phyloP scores from a whole-genome alignment of 805 yeast genomes.

The Helenozyma rhizophorensis region DNA sequence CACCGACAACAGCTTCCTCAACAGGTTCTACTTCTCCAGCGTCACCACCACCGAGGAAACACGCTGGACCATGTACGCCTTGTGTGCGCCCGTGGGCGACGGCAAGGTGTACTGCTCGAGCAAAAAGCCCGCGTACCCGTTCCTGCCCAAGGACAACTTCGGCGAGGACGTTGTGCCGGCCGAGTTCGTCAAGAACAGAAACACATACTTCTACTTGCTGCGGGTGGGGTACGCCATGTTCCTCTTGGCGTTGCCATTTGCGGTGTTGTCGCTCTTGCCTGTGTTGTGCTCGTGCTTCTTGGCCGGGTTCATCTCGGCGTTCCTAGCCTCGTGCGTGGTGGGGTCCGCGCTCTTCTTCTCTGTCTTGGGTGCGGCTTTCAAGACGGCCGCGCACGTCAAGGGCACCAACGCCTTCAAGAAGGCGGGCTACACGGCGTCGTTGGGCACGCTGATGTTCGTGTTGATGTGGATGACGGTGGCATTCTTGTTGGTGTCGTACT shows the following conservation, averaged over 20 bases:
- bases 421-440: constrained; percentile 35
- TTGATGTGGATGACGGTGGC: constrained; percentile 57
- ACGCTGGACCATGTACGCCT: constrained; percentile 27
- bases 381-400: constrained; percentile 53
- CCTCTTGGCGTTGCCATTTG: constrained; percentile 58
- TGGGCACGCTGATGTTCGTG: constrained; percentile 53
- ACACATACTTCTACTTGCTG: constrained; percentile 59
- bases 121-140: constrained; percentile 26
- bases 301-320: constrained; percentile 6
- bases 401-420: constrained; percentile 47
- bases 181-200: constrained; percentile 44
- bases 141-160: constrained; percentile 28
- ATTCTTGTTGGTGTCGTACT: constrained; percentile 12
- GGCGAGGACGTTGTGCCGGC: constrained; percentile 39
- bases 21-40: constrained; percentile 24
- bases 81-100: constrained; percentile 20
- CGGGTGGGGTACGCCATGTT: constrained; percentile 37
- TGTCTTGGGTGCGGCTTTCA: constrained; percentile 41
- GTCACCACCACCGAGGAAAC: constrained; percentile 15
- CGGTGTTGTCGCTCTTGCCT: constrained; percentile 45
- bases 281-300: constrained; percentile 11
- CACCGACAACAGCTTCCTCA: constrained; percentile 15
- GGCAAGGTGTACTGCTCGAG: constrained; percentile 17
- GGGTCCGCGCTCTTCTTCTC: constrained; percentile 38
- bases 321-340: constrained; percentile 8